These are phyloP conservation scores for Fusarium guadeloupense DNA, from an alignment of 2,329 filamentous ascomycete species.

Conservation along the genomic window DNA sequence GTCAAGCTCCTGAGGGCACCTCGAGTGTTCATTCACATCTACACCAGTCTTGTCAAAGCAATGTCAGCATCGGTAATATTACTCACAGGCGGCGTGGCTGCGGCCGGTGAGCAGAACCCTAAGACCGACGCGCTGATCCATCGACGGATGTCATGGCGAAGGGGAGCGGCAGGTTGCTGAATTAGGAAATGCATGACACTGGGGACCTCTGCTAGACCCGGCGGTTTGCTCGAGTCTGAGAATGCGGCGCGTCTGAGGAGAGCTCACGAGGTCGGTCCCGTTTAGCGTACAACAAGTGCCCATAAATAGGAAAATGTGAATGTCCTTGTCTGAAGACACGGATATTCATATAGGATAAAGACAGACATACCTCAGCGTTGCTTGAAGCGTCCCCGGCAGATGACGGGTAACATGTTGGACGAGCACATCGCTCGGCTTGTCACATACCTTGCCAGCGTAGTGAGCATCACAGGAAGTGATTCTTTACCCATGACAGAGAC, in stretches of 20 bases:
- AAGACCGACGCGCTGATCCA: constrained; percentile 36
- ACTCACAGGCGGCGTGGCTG: constrained; percentile 38
- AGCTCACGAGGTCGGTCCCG: constrained; percentile 42
- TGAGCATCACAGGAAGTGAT: constrained; percentile 13
- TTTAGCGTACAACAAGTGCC: constrained; percentile 37
- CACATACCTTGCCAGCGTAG: constrained; percentile 25
- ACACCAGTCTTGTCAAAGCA: constrained; percentile 5
- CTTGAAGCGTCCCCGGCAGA: neutral
- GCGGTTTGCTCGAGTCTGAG: constrained; percentile 29
- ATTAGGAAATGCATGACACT: constrained; percentile 43
- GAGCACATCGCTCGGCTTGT: constrained; percentile 8
- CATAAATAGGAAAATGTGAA: constrained; percentile 7
- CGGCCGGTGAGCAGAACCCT: constrained; percentile 40
- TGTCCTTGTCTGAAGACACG: constrained; percentile 2
- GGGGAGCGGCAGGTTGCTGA: constrained; percentile 39
- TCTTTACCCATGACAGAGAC: neutral
- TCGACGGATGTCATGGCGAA: constrained; percentile 42
- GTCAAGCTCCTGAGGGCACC: neutral
- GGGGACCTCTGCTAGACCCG: constrained; percentile 30
- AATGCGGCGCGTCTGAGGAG: constrained; percentile 32
- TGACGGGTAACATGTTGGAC: neutral
- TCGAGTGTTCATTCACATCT: constrained; percentile 2
- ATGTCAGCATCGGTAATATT: constrained; percentile 38
- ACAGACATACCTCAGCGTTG: constrained; percentile 25
- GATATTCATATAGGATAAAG: constrained; percentile 6